Percentiles rank a stretch among this genome's conserved stretches.
Evolutionary conservation across 352 stramenopile species (phyloP).

Genomic region (Hyaloperonospora arabidopsidis): DNA sequence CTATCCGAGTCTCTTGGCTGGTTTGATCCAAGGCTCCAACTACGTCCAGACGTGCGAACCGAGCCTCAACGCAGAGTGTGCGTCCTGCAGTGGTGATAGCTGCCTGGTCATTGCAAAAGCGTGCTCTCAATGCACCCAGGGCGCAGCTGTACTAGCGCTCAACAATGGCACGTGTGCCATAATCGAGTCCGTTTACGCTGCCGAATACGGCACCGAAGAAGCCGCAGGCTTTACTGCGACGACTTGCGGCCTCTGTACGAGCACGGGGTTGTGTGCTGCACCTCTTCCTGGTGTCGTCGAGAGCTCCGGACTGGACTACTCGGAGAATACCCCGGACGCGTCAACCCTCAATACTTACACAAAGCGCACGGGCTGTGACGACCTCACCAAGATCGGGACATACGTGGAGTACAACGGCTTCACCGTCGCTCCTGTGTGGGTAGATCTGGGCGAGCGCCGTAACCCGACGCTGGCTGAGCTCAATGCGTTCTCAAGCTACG

Average conservation of each 20-base stretch:
- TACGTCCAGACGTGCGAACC: conserved; percentile 43
- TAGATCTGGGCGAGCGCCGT: conserved; percentile 37
- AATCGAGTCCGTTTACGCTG: conserved; percentile 37
- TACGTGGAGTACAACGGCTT: conserved; percentile 63
- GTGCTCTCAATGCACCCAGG: conserved; percentile 36
- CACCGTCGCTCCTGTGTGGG: conserved; percentile 39
- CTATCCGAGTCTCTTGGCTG: conserved; percentile 63
- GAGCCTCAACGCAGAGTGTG: conserved; percentile 38
- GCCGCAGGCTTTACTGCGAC: conserved; percentile 27
- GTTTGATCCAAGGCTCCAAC: conserved; percentile 44
- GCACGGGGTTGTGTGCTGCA: conserved; percentile 46
- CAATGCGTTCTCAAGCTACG: conserved; percentile 43
- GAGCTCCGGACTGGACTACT: conserved; percentile 54
- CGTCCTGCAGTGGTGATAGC: conserved; percentile 27
- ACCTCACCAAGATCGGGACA: conserved; percentile 44
- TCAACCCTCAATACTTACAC: conserved; percentile 36
- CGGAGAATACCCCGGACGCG: conserved; percentile 24
- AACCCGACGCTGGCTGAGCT: conserved; percentile 60
- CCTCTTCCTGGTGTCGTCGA: conserved; percentile 52
- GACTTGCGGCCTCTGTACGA: conserved; percentile 42
- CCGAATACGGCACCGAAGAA: conserved; percentile 31
- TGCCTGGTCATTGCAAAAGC: conserved; percentile 30
- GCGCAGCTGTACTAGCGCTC: conserved; percentile 29
- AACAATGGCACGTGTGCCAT: conserved; percentile 40
- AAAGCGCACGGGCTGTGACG: conserved; percentile 64